Base-by-base conservation (phyloP, 176 grass and related monocot genomes). In the Hsuehochloa calcarea region DNA sequence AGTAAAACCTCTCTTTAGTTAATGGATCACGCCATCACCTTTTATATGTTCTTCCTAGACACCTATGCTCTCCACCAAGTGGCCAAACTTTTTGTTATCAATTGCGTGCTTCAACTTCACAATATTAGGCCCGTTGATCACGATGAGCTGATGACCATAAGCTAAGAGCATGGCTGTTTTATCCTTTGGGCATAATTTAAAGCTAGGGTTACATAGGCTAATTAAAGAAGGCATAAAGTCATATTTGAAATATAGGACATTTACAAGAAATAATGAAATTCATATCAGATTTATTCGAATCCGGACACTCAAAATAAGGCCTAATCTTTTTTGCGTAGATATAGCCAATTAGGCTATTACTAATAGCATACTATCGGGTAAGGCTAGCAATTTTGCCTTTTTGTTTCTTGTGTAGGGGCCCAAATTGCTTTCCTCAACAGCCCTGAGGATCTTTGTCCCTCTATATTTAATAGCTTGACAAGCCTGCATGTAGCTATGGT, bases 371-470 rank as follows among this genome's bases (percentile, higher is more conserved):
- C 17, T 26, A 22, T 65, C 13, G 17, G 50, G 60, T 87, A 72
- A 58, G 35, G 23, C 29, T 77, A 52, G 39, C 41, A 82, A 62
- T 84, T 79, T 20, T 68, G 49, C 70, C 12, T 70, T 66, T 46
- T 41, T n/a, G n/a, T 34, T 62, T 35, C 1, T 0, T 56, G 84
- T 60, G 68, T 25, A 72, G 80, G 79, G 70, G 23, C 74, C 58
- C 74, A 47, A 83, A 31, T 54, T 75, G 73, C 89, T 77, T 84
- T 87, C 23, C 17, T 63, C 85, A 45, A 68, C 80, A 79, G 59
- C 75, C 40, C 61, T 80, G 68, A 25, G 62, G 89, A 90, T 87
- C 75, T 69, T 70, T 90, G 85, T 84, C 85, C 68, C 41, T 75
- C 67, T 87, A 87, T 35, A 74, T 69, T 74, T 17, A 73, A 73